Evolutionary conservation across 768 basidiomycete genomes (phyloP).

Genomic region (Suillus spraguei): DNA sequence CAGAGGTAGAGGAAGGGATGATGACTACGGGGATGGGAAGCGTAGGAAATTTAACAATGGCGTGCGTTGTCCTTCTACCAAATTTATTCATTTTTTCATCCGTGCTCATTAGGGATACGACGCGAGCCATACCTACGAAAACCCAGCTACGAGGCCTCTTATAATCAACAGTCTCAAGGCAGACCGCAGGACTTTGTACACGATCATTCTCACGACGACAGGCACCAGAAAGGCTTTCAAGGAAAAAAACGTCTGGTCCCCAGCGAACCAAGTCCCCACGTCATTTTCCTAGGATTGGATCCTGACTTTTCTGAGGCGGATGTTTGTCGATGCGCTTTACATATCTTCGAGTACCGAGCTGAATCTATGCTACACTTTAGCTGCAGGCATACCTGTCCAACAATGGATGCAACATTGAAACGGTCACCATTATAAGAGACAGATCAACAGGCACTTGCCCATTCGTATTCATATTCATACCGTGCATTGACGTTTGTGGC

Average conservation of each 20-base stretch:
- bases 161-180: constrained; percentile 31
- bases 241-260: constrained; percentile 78
- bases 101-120: constrained; percentile 51
- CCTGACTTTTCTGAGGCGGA: constrained; percentile 92
- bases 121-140: constrained; percentile 49
- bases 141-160: constrained; percentile 36
- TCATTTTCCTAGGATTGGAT: constrained; percentile 94
- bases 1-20: constrained; percentile 61
- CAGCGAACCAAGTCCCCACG: constrained; percentile 88
- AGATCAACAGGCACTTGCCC: constrained; percentile 94
- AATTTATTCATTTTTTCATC: constrained; percentile 12
- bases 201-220: constrained; percentile 56
- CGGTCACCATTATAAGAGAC: constrained; percentile 95
- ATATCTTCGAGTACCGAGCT: constrained; percentile 38
- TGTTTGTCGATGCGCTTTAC: constrained; percentile 57
- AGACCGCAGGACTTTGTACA: constrained; percentile 39
- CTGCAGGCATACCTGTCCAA: constrained; percentile 77
- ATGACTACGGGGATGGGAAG: constrained; percentile 72
- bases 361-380: constrained; percentile 48
- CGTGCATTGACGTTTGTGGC: constrained; percentile 74
- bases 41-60: constrained; percentile 80
- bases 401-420: constrained; percentile 76
- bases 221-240: constrained; percentile 41
- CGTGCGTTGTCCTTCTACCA: constrained; percentile 42
- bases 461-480: constrained; percentile 70